Percentiles rank a stretch among this genome's conserved stretches.
Conservation (phyloP, 345 rosid species). For the Abelmoschus esculentus region DNA sequence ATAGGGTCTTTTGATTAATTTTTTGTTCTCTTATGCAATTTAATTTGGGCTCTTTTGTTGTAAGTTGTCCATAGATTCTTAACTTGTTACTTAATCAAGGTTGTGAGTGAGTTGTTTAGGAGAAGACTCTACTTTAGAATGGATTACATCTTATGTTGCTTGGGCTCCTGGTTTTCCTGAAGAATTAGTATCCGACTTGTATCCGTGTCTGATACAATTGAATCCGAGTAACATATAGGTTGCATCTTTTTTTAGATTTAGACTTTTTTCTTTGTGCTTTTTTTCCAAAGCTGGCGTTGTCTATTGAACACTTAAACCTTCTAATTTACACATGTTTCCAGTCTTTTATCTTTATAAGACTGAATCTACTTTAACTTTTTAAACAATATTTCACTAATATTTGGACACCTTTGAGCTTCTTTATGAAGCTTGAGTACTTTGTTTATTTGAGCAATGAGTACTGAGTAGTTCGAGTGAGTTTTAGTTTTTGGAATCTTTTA, state of each 20-base stretch:
- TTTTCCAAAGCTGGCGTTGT: slow-evolving; percentile 11
- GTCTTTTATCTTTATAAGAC: slow-evolving; percentile 7
- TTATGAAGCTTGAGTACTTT: neutral
- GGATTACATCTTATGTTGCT: neutral
- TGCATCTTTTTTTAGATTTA: slow-evolving; percentile 8
- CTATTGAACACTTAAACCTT: slow-evolving; percentile 15
- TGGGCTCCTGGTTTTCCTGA: neutral
- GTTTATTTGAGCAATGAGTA: slow-evolving; percentile 6
- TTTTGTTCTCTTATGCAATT: too few relatives aligned
- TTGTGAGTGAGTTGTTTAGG: slow-evolving; percentile 23
- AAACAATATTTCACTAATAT: slow-evolving; percentile 8
- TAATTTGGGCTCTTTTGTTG: slow-evolving; percentile 5
- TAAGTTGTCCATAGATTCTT: slow-evolving; percentile 9
- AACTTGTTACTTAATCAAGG: neutral
- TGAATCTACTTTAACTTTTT: slow-evolving; percentile 12
- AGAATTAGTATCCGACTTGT: neutral
- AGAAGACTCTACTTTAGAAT: slow-evolving; percentile 38
- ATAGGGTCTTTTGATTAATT: too few relatives aligned
- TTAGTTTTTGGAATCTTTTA: neutral
- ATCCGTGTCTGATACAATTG: too few relatives aligned
- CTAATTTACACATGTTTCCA: slow-evolving; percentile 16
- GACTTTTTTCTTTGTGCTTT: slow-evolving; percentile 15
- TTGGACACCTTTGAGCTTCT: slow-evolving; percentile 14
- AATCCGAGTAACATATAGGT: too few relatives aligned
- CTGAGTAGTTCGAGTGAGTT: neutral